Percentiles rank a stretch among this genome's conserved stretches.
phyloP scores from a whole-genome alignment of 2,329 filamentous ascomycete genomes.

The Aschersonia sp. region DNA sequence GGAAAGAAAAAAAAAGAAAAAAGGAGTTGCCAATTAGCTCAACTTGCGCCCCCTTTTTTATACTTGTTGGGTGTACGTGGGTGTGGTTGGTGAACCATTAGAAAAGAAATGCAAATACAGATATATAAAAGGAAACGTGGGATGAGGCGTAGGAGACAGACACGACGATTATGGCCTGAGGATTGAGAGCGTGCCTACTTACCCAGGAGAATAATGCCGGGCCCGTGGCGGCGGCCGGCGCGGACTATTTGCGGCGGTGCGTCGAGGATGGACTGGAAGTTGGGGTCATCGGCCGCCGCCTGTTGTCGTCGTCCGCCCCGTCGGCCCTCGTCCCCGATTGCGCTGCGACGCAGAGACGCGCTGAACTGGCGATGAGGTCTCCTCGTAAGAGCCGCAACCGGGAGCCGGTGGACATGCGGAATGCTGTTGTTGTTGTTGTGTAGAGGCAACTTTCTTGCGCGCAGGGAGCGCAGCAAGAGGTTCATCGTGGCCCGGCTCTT shows the following conservation, averaged over 20 bases:
- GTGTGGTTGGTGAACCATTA: no score
- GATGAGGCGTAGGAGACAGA: no score
- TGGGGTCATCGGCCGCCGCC: conserved; percentile 53
- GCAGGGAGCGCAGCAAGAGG: conserved; percentile 12
- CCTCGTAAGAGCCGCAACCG: neutral
- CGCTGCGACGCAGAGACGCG: no score
- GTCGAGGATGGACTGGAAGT: conserved; percentile 77
- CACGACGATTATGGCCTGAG: no score
- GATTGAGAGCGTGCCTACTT: conserved; percentile 18
- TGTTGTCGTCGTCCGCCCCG: no score
- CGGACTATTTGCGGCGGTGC: conserved; percentile 71
- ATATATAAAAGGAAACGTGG: neutral
- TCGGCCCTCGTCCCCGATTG: no score
- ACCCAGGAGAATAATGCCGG: conserved; percentile 68
- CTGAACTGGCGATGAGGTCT: neutral
- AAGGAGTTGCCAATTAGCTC: neutral
- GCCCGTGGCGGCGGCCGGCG: conserved; percentile 56
- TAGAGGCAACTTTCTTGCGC: conserved; percentile 1
- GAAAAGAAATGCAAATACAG: no score
- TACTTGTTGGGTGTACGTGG: no score
- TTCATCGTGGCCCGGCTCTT: neutral
- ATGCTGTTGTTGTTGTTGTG: neutral
- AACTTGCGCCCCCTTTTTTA: no score
- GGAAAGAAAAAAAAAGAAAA: neutral
- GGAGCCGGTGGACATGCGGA: no score